A percentile compares a stretch with the other conserved stretches of the same genome.
Conservation (phyloP, 2,329 filamentous ascomycete species). For the Ilyonectria sp. region DNA sequence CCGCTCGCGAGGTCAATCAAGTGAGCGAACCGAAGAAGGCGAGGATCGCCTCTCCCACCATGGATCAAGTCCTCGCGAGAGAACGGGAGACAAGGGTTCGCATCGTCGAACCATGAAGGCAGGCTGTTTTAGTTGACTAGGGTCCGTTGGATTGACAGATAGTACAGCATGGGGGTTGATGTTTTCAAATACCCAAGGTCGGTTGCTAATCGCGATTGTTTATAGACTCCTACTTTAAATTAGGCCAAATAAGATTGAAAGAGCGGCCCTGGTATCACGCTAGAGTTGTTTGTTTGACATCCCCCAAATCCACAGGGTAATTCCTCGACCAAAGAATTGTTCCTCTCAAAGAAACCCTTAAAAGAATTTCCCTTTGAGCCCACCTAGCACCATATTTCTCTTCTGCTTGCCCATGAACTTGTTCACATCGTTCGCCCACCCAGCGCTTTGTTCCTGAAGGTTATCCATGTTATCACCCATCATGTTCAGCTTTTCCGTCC, state of each 20-base stretch:
- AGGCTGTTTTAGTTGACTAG: neutral
- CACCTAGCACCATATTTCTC: slow-evolving; percentile 83
- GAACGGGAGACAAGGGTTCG: too few relatives aligned
- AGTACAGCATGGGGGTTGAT: neutral
- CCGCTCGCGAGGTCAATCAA: too few relatives aligned
- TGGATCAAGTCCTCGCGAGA: too few relatives aligned
- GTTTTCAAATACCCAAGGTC: neutral
- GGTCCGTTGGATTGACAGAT: neutral
- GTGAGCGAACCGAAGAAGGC: too few relatives aligned
- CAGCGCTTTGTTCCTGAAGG: slow-evolving; percentile 83
- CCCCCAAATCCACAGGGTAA: neutral
- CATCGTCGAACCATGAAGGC: too few relatives aligned
- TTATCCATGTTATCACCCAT: slow-evolving; percentile 89
- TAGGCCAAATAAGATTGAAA: neutral
- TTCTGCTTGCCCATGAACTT: slow-evolving; percentile 93
- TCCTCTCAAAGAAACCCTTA: slow-evolving; percentile 30
- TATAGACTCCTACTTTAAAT: neutral
- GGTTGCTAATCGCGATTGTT: neutral
- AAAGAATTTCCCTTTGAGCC: slow-evolving; percentile 73
- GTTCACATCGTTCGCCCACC: slow-evolving; percentile 89
- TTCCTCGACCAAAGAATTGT: neutral
- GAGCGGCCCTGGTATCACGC: neutral
- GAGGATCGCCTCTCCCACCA: too few relatives aligned
- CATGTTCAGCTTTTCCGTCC: slow-evolving; percentile 88
- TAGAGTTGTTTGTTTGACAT: neutral